Conservation (phyloP, 1,284 basidiomycete genomes). For the Wolfiporia cocos region DNA sequence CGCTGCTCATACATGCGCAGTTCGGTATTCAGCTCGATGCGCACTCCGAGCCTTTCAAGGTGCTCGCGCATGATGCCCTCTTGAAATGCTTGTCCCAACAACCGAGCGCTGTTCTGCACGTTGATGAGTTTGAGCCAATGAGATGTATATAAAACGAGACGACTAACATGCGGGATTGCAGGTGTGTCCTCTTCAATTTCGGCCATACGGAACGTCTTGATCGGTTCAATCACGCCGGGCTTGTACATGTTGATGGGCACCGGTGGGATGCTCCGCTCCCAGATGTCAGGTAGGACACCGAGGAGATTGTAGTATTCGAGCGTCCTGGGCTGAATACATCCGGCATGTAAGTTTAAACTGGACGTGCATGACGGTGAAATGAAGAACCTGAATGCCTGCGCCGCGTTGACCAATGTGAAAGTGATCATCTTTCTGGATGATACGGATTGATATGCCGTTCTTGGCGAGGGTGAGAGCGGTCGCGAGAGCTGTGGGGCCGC, state of each 20-base stretch:
- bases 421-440: neutral
- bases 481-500: conserved; percentile 14
- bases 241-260: conserved; percentile 11
- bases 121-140: neutral
- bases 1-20: conserved; percentile 22
- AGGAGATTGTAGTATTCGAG: conserved; percentile 18
- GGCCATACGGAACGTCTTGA: conserved; percentile 8
- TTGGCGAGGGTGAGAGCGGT: neutral
- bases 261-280: neutral
- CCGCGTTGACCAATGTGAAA: neutral
- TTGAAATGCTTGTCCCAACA: conserved; percentile 22
- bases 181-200: conserved; percentile 11
- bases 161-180: conserved; percentile 17
- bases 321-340: conserved; percentile 10
- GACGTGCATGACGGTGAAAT: neutral
- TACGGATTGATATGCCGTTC: neutral
- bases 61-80: conserved; percentile 27
- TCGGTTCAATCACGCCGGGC: conserved; percentile 10
- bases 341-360: neutral
- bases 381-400: neutral
- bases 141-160: neutral
- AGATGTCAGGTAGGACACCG: conserved; percentile 12
- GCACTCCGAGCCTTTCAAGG: conserved; percentile 18
- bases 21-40: conserved; percentile 26
- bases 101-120: conserved; percentile 2